A percentile compares a stretch with the other conserved stretches of the same genome.
These are phyloP conservation scores for Persicaria maculosa DNA, from an alignment of 148 eudicot species.

Conservation along the genomic window DNA sequence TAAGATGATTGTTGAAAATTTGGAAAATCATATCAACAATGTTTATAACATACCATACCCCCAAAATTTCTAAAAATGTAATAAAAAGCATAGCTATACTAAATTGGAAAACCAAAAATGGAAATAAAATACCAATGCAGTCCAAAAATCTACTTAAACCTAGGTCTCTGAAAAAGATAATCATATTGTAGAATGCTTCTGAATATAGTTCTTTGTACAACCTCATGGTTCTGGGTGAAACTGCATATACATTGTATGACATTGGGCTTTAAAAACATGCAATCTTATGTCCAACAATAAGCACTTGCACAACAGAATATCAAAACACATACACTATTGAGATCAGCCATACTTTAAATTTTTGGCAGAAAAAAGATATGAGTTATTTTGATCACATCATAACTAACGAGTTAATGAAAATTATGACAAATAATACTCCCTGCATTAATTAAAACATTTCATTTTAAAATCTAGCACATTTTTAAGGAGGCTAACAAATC, in stretches of 20 bases:
- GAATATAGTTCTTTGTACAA: neutral
- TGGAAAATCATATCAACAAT: neutral
- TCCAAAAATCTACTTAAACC: neutral
- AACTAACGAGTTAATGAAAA: no score
- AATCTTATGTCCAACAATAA: neutral
- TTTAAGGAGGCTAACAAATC: no score
- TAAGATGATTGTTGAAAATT: neutral
- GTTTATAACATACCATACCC: neutral
- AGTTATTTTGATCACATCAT: no score
- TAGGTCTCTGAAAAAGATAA: neutral
- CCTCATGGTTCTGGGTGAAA: slow-evolving; percentile 6
- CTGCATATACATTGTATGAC: neutral
- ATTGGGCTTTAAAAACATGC: neutral
- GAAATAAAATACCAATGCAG: neutral
- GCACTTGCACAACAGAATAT: neutral
- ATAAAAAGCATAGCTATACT: neutral
- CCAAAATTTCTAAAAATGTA: neutral
- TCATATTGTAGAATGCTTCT: neutral
- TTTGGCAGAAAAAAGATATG: neutral
- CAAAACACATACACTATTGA: neutral
- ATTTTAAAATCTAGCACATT: no score
- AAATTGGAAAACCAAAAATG: neutral
- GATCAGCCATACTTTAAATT: neutral
- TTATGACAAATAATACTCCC: no score
- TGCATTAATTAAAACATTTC: no score